These are phyloP conservation scores for Malassezia psittaci DNA, from an alignment of 1,284 basidiomycete genomes.

Conservation along the genomic window DNA sequence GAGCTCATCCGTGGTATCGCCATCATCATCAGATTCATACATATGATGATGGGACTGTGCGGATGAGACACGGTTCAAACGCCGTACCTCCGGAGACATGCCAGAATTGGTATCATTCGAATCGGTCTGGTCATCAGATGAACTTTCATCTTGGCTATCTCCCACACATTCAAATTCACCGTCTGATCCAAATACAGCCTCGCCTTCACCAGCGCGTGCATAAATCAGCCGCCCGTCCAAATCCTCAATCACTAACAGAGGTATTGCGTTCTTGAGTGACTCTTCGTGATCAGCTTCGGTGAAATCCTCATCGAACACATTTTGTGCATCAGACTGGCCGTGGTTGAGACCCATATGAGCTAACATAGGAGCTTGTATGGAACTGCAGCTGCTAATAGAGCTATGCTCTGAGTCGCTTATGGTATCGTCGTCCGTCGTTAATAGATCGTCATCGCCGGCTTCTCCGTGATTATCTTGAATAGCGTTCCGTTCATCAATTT, in stretches of 20 bases:
- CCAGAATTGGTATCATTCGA: neutral
- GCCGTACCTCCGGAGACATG: neutral
- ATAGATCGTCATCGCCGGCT: constrained; percentile 20
- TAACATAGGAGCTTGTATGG: constrained; percentile 29
- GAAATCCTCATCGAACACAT: constrained; percentile 7
- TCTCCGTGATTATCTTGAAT: constrained; percentile 3
- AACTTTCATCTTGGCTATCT: constrained; percentile 40
- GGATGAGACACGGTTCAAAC: neutral
- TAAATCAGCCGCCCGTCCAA: constrained; percentile 46
- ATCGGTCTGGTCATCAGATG: constrained; percentile 15
- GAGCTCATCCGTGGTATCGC: constrained; percentile 46
- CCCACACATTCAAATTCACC: constrained; percentile 46
- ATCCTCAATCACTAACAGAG: constrained; percentile 45
- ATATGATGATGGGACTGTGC: constrained; percentile 6
- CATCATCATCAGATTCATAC: constrained; percentile 29
- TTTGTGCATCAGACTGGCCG: constrained; percentile 8
- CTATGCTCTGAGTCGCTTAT: constrained; percentile 27
- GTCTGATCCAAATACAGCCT: constrained; percentile 47
- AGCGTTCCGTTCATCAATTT: constrained; percentile 19
- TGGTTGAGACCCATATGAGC: constrained; percentile 30
- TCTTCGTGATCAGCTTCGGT: constrained; percentile 4
- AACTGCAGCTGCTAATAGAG: constrained; percentile 36
- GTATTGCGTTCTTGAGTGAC: constrained; percentile 28
- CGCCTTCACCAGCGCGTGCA: constrained; percentile 44
- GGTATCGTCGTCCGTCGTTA: constrained; percentile 24